These are phyloP conservation scores for Terfezia boudieri DNA, from an alignment of 495 filamentous ascomycete genomes.

Conservation along the genomic window DNA sequence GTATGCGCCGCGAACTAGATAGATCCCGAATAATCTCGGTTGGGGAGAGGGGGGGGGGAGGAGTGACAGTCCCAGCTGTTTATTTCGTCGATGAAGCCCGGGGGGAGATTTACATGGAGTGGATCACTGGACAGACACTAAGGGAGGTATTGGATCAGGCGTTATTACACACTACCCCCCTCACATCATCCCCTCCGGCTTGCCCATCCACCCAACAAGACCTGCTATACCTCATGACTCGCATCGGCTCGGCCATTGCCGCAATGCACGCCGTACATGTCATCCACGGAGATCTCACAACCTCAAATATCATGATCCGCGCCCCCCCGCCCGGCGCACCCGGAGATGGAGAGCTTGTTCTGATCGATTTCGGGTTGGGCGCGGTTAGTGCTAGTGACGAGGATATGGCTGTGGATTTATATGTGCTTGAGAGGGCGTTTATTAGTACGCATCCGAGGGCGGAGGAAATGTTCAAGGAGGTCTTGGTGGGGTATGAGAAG, in stretches of 20 bases:
- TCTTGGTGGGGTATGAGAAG: constrained; percentile 34
- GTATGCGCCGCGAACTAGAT: constrained; percentile 2
- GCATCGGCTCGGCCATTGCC: constrained; percentile 56
- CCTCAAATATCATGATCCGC: constrained; percentile 84
- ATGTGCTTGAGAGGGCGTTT: constrained; percentile 93
- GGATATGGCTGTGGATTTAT: constrained; percentile 87
- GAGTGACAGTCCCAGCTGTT: constrained; percentile 14
- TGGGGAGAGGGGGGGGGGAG: background rate
- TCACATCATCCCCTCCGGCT: constrained; percentile 7
- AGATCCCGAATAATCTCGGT: background rate
- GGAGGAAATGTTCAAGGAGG: constrained; percentile 47
- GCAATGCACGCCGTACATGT: constrained; percentile 59
- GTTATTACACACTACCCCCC: constrained; percentile 27
- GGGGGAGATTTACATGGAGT: constrained; percentile 81
- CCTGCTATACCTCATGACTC: constrained; percentile 26
- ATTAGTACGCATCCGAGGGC: constrained; percentile 79
- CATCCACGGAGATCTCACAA: constrained; percentile 89
- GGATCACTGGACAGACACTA: constrained; percentile 54
- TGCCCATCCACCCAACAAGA: constrained; percentile 10
- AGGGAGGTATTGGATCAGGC: constrained; percentile 43
- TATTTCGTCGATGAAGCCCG: constrained; percentile 21
- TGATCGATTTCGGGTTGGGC: constrained; percentile 93
- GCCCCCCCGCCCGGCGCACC: constrained; percentile 6
- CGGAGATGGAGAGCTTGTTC: constrained; percentile 30
- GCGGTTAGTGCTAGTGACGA: constrained; percentile 65